A percentile compares a stretch with the other conserved stretches of the same genome.
Evolutionary conservation across 352 stramenopile genomes (phyloP).

Genomic region (Phytophthora brassicae): DNA sequence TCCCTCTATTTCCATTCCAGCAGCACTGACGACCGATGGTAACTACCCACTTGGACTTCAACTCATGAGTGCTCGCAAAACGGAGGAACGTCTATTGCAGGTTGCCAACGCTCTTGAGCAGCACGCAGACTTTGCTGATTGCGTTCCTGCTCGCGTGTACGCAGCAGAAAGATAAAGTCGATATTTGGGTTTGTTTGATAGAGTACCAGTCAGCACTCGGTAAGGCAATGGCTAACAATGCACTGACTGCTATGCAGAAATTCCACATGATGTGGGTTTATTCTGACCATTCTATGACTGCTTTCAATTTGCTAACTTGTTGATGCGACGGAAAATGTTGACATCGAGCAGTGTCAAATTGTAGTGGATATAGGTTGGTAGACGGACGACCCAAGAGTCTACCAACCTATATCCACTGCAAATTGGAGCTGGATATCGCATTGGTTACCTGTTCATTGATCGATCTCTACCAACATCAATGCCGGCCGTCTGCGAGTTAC

Average conservation of each 20-base stretch:
- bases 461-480: neutral
- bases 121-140: conserved; percentile 43
- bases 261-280: too few species aligned
- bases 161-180: conserved; percentile 26
- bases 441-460: neutral
- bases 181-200: conserved; percentile 11
- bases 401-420: too few species aligned
- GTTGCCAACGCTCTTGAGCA: conserved; percentile 70
- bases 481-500: too few species aligned
- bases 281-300: too few species aligned
- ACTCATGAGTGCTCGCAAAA: conserved; percentile 68
- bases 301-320: too few species aligned
- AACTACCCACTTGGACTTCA: conserved; percentile 77
- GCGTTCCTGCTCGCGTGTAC: conserved; percentile 62
- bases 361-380: too few species aligned
- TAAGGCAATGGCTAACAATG: neutral
- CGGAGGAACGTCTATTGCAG: conserved; percentile 62
- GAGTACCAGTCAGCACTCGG: neutral
- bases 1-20: conserved; percentile 81
- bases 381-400: too few species aligned
- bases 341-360: too few species aligned
- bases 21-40: conserved; percentile 53
- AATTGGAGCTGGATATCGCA: neutral
- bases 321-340: too few species aligned
- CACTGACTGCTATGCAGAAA: neutral